Base-by-base conservation (phyloP, 345 rosid genomes). In the Geranium brycei region DNA sequence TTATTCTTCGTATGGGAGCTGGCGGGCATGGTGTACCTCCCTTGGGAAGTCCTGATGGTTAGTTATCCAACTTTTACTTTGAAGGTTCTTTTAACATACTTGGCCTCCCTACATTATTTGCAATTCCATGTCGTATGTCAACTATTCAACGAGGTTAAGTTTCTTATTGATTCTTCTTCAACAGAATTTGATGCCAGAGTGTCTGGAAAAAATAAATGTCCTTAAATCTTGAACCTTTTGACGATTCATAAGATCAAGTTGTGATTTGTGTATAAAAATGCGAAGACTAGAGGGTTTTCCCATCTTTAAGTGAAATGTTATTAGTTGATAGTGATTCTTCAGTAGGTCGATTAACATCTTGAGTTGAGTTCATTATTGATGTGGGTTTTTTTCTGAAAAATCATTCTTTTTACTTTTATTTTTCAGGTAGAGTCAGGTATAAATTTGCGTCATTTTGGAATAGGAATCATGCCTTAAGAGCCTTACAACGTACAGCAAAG, bases 11-110 rank as follows among this genome's bases (percentile, higher is more conserved):
- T 69, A 82, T 86, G 91, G 99, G 99, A 65, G 97, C 99, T 68
- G 99, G 99, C 76, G 99, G 99, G 67, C 99, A 87, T 79, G 99
- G 97, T 75, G 99, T 93, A 65, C 99, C 99, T 71, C 99, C 99
- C 73, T 80, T 93, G 64, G 99, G 99, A 69, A 93, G 91, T 75
- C 88, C 90, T 62, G 99, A 93, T 77, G 99, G 97, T 93, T 71
- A 75, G 99, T 72, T 6, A 47, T 47, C 53, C 53, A 47, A 47
- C 53, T 47, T 47, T 47, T 10, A 13, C 15, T 47, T 38, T 7
- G 14, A 47, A 47, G 15, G 53, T 47, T 47, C 53, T 47, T 47
- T 47, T 47, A 11, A 47, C 7, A 47, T 47, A 10, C 15, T 11
- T 6, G 38, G 11, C 3, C 15, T 10, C 3, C 3, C 15, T 47